Evolutionary conservation across 2,329 filamentous ascomycete species (phyloP), one percentile per base, ranked within the genome.

Genomic region (Cercospora sp.): DNA sequence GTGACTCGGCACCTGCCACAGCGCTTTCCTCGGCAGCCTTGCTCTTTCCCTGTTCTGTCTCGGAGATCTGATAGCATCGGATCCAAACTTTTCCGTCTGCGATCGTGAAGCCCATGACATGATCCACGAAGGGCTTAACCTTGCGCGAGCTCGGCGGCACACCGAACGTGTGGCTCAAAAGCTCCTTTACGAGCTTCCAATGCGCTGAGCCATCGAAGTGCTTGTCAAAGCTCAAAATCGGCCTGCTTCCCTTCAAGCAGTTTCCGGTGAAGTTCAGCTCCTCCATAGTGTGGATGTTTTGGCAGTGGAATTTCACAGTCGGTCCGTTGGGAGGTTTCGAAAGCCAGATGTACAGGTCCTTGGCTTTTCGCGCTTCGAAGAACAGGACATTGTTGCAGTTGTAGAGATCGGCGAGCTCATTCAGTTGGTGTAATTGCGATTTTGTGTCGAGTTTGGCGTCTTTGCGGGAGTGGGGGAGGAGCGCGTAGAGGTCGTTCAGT

Each of bases 391-490:
- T 94, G 82, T 97, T 97, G 86, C 92, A 96, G 78, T 95, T 96
- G 84, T 96, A 95, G 31, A 97, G 86, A 77, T 90, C 88, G 66
- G 85, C 84, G 51, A 88, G 82, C 76, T 94, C 92, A 82, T 95
- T 95, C 62, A 97, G 87, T 78, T 91, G 84, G 86, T 89, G 86
- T 74, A 93, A 85, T 83, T 94, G 92, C 60, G 91, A 93, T 83
- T 98, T 98, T 63, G 93, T 95, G 80, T 99, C 95, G 73, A 97
- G 92, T 82, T 99, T 99, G 75, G 91, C 93, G 79, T 99, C 95
- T 83, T 97, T 97, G 77, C 93, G 89, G 73, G 90, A 90, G 80
- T 99, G 95, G 2, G 95, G 95, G 72, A 99, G 89, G 80, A 99
- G 89, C 31, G 91, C 87, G 67, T 93, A 89, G 59, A 99, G 85